Evolutionary conservation across 2,329 filamentous ascomycete genomes (phyloP), one percentile per base, ranked within the genome.

Genomic region (Thyridium curvatum): DNA sequence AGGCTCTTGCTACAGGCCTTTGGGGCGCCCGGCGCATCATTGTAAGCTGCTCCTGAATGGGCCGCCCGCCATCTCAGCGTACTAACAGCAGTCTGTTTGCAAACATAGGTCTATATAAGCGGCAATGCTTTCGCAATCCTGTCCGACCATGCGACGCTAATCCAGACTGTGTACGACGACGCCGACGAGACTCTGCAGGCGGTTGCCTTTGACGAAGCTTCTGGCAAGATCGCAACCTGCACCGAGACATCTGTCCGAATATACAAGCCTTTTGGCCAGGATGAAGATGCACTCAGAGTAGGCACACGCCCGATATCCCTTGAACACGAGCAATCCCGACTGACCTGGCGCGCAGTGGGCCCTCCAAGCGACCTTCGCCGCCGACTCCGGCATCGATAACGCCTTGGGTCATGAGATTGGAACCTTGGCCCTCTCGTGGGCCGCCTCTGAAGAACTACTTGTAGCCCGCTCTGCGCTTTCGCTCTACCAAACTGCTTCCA

Each of bases 131-230:
- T 97, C 47, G 79, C 93, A 38, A 82, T 98, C 52, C 79, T 97
- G 50, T 76, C 79, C 54, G 84, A 80, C 37, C 77, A 86, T 38
- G 72, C 82, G 45, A 77, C 77, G 39, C 77, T 96, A 46, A 64
- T 95, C 28, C 93, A 98, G 61, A 96, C 90, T 4, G 84, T 94
- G 49, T 94, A 95, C 65, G 82, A 93, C 54, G 85, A 94, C 53
- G 79, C 86, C 48, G 71, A 79, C 17, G 71, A 65, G 13, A 57
- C 60, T 26, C 66, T 97, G 18, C 77, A 88, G 46, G 84, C 88
- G 18, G 78, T 97, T 46, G 76, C 79, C 21, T 77, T 97, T 45
- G 86, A 97, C 54, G 84, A 94, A 56, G 66, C 71, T 14, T 84
- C 84, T 8, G 93, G 90, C 35, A 94, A 87, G 68, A 87, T 97